Conservation (phyloP, 495 filamentous ascomycete species). For the Penicillium pulvis region DNA sequence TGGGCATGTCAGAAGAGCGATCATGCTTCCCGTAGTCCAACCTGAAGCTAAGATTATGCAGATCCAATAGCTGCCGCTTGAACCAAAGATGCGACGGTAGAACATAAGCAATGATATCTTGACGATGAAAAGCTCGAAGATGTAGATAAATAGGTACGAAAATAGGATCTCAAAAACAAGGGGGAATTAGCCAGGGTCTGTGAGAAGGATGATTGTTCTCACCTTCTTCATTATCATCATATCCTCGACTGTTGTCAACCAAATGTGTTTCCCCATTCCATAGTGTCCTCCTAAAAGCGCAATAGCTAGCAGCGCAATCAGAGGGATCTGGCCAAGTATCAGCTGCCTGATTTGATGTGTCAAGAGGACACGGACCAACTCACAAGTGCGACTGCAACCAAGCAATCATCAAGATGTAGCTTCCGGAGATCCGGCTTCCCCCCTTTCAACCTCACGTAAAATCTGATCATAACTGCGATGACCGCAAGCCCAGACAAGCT, state of each 20-base stretch:
- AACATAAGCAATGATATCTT: conserved; percentile 25
- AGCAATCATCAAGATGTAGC: too few relatives aligned
- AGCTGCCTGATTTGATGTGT: too few relatives aligned
- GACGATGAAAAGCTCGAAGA: conserved; percentile 20
- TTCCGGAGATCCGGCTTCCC: too few relatives aligned
- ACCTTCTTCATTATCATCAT: conserved; percentile 19
- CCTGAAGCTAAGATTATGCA: too few relatives aligned
- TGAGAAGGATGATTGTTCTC: neutral
- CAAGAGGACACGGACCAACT: too few relatives aligned
- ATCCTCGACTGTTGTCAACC: conserved; percentile 7
- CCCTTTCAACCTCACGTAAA: too few relatives aligned
- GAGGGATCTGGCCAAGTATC: conserved; percentile 2
- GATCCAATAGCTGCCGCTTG: conserved; percentile 15
- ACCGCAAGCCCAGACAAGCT: too few relatives aligned
- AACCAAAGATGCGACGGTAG: conserved; percentile 28
- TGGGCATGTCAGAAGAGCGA: conserved; percentile 15
- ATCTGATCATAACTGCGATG: too few relatives aligned
- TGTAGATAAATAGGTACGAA: conserved; percentile 20
- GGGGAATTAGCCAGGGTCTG: neutral
- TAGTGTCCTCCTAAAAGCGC: conserved; percentile 11
- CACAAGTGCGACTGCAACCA: too few relatives aligned
- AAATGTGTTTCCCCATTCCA: conserved; percentile 26
- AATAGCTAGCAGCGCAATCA: neutral
- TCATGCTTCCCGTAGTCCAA: conserved; percentile 13
- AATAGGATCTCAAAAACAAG: conserved; percentile 15